Evolutionary conservation across 192 early-diverging fungal genomes (phyloP).

Genomic region (Dispira simplex): DNA sequence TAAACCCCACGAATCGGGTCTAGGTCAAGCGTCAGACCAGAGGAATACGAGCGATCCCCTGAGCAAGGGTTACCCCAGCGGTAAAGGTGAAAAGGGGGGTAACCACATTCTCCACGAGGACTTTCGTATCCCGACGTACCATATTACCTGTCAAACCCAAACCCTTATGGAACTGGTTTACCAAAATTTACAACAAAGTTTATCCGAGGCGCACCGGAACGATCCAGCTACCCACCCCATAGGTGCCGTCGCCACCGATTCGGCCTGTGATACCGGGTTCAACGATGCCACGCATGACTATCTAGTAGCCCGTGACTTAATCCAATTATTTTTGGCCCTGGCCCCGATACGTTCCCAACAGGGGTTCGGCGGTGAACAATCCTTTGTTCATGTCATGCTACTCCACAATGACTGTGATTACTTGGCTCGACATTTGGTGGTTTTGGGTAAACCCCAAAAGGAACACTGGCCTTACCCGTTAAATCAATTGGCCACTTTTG

Average conservation of each 20-base stretch:
- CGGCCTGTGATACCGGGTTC: not conserved
- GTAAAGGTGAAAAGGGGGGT: not conserved
- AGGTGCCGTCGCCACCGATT: too few species aligned
- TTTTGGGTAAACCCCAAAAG: conserved; percentile 17
- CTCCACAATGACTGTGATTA: conserved; percentile 27
- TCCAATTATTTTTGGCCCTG: not conserved
- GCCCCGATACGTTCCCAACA: not conserved
- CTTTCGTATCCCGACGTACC: not conserved
- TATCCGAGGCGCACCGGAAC: not conserved
- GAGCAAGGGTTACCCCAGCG: not conserved
- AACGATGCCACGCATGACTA: not conserved
- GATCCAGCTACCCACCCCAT: too few species aligned
- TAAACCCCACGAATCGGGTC: not conserved
- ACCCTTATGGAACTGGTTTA: conserved; percentile 1
- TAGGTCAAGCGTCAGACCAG: not conserved
- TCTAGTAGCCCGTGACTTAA: not conserved
- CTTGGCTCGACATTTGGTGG: conserved; percentile 21
- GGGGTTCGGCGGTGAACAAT: too few species aligned
- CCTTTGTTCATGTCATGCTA: conserved; percentile 17
- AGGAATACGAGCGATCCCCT: not conserved
- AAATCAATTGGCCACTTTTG: conserved; percentile 18
- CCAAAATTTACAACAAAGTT: not conserved
- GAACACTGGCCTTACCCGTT: conserved; percentile 19
- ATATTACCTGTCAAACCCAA: not conserved
- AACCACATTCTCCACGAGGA: not conserved